Evolutionary conservation across 352 stramenopile species (phyloP).

Genomic region (Plasmopara viticola): DNA sequence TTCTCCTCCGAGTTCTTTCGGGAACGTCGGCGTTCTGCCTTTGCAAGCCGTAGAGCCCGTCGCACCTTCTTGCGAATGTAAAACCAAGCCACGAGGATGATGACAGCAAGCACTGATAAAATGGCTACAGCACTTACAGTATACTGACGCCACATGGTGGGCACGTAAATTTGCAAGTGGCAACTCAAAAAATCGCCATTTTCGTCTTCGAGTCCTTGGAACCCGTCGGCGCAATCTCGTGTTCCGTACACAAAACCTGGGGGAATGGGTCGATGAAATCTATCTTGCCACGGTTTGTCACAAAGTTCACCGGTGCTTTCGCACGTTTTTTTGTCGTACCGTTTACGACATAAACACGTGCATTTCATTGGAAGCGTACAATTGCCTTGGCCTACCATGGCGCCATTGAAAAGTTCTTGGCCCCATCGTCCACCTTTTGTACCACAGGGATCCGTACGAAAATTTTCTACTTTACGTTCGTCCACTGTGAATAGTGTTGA

Average conservation of each 20-base stretch:
- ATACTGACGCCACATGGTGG: constrained; percentile 77
- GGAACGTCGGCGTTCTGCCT: constrained; percentile 86
- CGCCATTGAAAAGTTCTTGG: constrained; percentile 66
- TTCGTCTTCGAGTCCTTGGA: constrained; percentile 88
- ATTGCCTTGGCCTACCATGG: constrained; percentile 83
- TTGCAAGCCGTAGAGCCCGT: constrained; percentile 74
- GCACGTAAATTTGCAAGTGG: constrained; percentile 93
- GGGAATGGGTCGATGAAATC: constrained; percentile 62
- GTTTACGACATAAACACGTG: constrained; percentile 88
- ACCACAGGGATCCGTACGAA: constrained; percentile 93
- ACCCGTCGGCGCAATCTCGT: constrained; percentile 87
- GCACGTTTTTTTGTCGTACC: constrained; percentile 67
- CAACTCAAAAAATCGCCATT: constrained; percentile 89
- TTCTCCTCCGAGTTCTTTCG: constrained; percentile 65
- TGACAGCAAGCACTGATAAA: constrained; percentile 54
- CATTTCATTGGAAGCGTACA: constrained; percentile 89
- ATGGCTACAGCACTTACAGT: constrained; percentile 71
- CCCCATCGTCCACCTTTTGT: constrained; percentile 68
- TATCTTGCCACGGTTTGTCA: constrained; percentile 78
- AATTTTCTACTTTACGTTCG: constrained; percentile 85
- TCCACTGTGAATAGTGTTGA: constrained; percentile 92
- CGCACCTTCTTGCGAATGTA: constrained; percentile 81
- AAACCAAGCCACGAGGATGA: constrained; percentile 78
- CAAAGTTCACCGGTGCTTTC: constrained; percentile 68
- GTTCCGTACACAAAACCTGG: constrained; percentile 90